Base-by-base conservation (phyloP, 371 early-diverging fungal species). In the Lichtheimia hyalospora region DNA sequence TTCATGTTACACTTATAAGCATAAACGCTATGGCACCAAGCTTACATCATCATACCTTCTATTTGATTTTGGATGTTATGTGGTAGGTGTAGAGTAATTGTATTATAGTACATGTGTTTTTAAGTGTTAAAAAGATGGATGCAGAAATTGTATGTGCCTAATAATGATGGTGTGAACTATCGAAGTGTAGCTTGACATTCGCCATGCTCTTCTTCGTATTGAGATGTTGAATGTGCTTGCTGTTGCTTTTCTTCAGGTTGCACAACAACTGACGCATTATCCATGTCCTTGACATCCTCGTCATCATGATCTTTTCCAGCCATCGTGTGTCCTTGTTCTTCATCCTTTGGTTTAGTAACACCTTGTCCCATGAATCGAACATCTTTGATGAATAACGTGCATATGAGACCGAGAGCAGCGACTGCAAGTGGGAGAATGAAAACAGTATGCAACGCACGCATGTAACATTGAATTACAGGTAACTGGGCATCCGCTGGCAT, bases 381-480 rank as follows among this genome's bases (percentile, higher is more conserved):
- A 27, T 53, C 40, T 40, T 53, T 53, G 40, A 39, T 46, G 39
- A 61, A 50, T 3, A 62, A 18, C 3, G 62, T 43, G 5, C 39
- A 23, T 54, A 61, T 21, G n/a, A 61, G 28, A 21, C 54, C 61
- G 12, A 61, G 21, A 5, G 48, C 54, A 13, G 54, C 46, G 0
- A 39, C 53, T 1, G 41, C 54, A 3, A 61, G 50, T 10, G 61
- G 40, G 10, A 61, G 34, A 61, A 46, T 23, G 16, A 61, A 61
- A 13, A 54, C 40, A 18, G n/a, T 20, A 34, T 54, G 54, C 44
- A 61, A n/a, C 10, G 39, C 43, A 2, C 25, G 14, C 40, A 43
- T 53, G 27, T 61, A 61, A 1, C 78, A 77, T 43, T 75, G 59
- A 49, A 88, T 66, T 18, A 89, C 68, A 48, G 67, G 52, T 0